Evolutionary conservation across 352 stramenopile species (phyloP).

Genomic region (Aphanomyces invadans): DNA sequence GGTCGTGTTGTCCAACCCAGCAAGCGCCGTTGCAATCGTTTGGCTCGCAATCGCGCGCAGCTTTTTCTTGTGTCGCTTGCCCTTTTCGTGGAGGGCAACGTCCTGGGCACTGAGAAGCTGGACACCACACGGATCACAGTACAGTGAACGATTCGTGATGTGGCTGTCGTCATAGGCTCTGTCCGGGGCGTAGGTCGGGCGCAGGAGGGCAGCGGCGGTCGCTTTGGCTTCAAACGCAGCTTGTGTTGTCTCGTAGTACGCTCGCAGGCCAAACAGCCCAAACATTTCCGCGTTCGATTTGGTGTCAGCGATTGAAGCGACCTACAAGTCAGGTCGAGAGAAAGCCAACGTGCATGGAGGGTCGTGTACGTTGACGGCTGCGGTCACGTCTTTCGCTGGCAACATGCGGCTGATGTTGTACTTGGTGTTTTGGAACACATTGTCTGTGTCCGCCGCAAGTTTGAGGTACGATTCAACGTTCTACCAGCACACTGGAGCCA

Average conservation of each 20-base stretch:
- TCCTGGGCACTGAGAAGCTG: slow-evolving; percentile 71
- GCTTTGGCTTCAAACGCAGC: slow-evolving; percentile 38
- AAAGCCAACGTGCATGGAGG: not conserved
- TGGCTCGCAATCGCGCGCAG: slow-evolving; percentile 30
- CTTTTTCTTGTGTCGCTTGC: slow-evolving; percentile 81
- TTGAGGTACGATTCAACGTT: slow-evolving; percentile 64
- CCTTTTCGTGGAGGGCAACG: slow-evolving; percentile 59
- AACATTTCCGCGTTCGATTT: slow-evolving; percentile 69
- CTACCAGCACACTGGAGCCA: slow-evolving; percentile 22
- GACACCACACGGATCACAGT: slow-evolving; percentile 56
- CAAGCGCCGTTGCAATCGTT: not conserved
- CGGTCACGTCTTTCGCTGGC: slow-evolving; percentile 36
- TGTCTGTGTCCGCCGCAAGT: slow-evolving; percentile 69
- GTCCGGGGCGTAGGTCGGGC: not conserved
- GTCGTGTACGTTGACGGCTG: slow-evolving; percentile 18
- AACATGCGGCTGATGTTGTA: slow-evolving; percentile 85
- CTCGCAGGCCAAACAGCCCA: slow-evolving; percentile 51
- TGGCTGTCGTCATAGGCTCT: slow-evolving; percentile 36
- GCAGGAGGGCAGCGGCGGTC: slow-evolving; percentile 28
- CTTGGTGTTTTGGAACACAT: slow-evolving; percentile 87
- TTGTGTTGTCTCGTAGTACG: slow-evolving; percentile 51
- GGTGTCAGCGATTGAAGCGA: slow-evolving; percentile 49
- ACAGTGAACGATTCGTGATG: slow-evolving; percentile 47
- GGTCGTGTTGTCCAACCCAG: not conserved
- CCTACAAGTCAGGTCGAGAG: slow-evolving; percentile 10